Evolutionary conservation across 2,329 filamentous ascomycete species (phyloP), one percentile per base, ranked within the genome.

Genomic region (Fusarium sp.): DNA sequence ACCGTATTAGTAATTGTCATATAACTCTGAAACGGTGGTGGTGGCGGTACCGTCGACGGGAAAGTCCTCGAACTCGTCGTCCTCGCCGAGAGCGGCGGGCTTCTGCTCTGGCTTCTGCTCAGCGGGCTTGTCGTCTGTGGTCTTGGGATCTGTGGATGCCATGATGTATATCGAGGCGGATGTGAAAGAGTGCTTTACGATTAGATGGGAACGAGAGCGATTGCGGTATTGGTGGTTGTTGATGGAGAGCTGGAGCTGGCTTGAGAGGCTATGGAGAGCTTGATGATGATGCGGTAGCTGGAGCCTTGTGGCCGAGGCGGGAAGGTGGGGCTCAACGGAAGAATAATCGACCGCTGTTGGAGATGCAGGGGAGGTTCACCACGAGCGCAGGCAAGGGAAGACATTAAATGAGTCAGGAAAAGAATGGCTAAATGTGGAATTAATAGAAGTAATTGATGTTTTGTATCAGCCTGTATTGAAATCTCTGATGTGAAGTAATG

Each of bases 1-100:
- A 12, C 0, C 13, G 6, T 12, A 47, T 70, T 36, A 61, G 63
- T 4, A 29, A 1, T 17, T 14, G 3, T n/a, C 2, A 8, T 7
- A 9, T 1, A 27, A 0, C 1, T 4, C 4, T 20, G 2, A 5
- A 5, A 5, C 4, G 33, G 14, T 6, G 5, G 38, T 3, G 18
- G 5, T 15, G 14, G 18, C 7, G 85, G 45, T 84, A 97, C 96
- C 94, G 84, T 99, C 95, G 62, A 97, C 93, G 31, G 96, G 96
- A 80, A 99, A 99, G 82, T 99, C 96, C 81, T 99, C 96, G 79
- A 99, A 99, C 85, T 99, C 96, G 82, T 99, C 96, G 80, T 99
- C 96, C 82, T 99, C 96, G 82, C 97, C 96, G 33, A 98, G 88
- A 65, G 93, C 89, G 38, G 91, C 76, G 78, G 90, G 74, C 74